Evolutionary conservation across 2,329 filamentous ascomycete genomes (phyloP), one percentile per base, ranked within the genome.

Genomic region (Periconia macrospinosa): DNA sequence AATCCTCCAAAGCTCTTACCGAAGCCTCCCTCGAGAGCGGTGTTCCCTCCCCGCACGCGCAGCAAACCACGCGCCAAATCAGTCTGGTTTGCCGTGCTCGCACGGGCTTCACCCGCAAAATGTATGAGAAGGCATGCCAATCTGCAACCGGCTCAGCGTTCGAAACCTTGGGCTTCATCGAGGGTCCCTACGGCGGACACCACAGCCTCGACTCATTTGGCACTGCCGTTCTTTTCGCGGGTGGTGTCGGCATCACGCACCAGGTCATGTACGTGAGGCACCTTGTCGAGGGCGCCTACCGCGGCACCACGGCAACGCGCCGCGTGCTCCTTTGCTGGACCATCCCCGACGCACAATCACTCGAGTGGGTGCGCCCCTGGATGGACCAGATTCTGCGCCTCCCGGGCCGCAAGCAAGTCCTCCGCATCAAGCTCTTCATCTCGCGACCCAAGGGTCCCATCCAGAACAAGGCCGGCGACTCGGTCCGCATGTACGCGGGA

Each of bases 221-320:
- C 59, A 91, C 88, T 0, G 86, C 89, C 30, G 84, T 92, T 71
- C 82, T 93, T 40, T 90, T 93, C 68, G 90, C 90, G 0, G 90
- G 89, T 53, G 90, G 90, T 63, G 87, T 92, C 13, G 90, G 90
- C 58, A 90, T 93, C 63, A 91, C 90, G 1, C 89, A 93, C 63
- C 88, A 89, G 59, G 85, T 92, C 23, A 87, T 88, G 49, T 88
- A 90, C 69, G 83, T 92, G 40, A 85, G 87, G 53, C 84, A 91
- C 59, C 82, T 93, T 1, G 84, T 92, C 27, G 78, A 81, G 6
- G 88, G 88, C 40, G 89, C 83, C 70, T 81, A 82, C 55, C 84
- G 87, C 57, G 86, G 86, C 53, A 90, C 86, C 0, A 86, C 88
- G 6, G 87, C 88, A 1, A 85, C 87, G 1, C 84, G 87, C 57